Conservation (phyloP, 2,329 filamentous ascomycete genomes). For the Parafenestella ontariensis region DNA sequence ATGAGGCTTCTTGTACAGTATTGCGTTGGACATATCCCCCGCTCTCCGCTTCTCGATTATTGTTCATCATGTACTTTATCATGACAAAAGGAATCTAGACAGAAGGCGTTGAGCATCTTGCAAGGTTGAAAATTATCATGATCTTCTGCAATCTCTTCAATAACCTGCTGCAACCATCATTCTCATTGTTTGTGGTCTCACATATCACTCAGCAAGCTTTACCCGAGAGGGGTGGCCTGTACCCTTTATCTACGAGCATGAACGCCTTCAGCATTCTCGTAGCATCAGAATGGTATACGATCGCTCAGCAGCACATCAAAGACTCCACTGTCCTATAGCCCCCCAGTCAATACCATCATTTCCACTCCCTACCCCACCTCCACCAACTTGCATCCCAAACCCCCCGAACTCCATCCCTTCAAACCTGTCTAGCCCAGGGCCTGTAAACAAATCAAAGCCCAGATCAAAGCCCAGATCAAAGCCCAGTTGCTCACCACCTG, state of each 20-base stretch:
- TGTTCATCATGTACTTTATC: slow-evolving; percentile 36
- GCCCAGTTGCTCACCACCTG: slow-evolving; percentile 15
- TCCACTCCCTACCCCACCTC: slow-evolving; percentile 17
- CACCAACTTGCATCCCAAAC: slow-evolving; percentile 13
- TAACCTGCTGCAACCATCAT: neutral
- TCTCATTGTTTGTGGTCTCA: neutral
- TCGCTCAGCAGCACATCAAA: slow-evolving; percentile 5
- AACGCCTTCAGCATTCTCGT: too few relatives aligned
- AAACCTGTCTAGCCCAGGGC: slow-evolving; percentile 39
- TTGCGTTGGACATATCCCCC: slow-evolving; percentile 25
- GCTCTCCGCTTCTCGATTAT: slow-evolving; percentile 36
- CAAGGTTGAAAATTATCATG: slow-evolving; percentile 29
- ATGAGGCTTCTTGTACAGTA: slow-evolving; percentile 30
- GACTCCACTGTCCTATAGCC: slow-evolving; percentile 37
- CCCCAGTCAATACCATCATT: slow-evolving; percentile 31
- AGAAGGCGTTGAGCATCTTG: slow-evolving; percentile 27
- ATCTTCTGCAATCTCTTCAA: neutral
- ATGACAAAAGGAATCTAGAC: slow-evolving; percentile 30
- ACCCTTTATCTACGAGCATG: too few relatives aligned
- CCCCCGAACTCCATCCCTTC: slow-evolving; percentile 37
- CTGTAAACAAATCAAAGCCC: slow-evolving; percentile 30
- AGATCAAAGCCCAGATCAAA: slow-evolving; percentile 23
- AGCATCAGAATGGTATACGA: neutral
- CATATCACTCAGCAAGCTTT: neutral
- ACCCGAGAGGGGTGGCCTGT: too few relatives aligned